Percentiles rank a stretch among this genome's conserved stretches.
phyloP scores from a whole-genome alignment of 2,329 filamentous ascomycete genomes.

The Trichoderma pleuroti region DNA sequence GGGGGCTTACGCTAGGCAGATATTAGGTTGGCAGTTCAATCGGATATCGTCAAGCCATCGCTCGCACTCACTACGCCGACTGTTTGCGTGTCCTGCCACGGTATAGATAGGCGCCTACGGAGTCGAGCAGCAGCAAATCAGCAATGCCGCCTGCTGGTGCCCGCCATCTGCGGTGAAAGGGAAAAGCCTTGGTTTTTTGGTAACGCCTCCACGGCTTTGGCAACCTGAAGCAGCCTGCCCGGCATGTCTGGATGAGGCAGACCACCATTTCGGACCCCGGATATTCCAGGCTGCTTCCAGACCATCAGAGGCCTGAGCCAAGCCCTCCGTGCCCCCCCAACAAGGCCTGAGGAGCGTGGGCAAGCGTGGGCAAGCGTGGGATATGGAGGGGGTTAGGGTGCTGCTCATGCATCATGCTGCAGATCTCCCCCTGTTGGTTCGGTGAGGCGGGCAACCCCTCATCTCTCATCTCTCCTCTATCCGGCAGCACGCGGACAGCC shows the following conservation, averaged over 20 bases:
- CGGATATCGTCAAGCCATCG: conserved; percentile 10
- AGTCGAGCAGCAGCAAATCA: neutral
- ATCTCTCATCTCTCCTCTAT: neutral
- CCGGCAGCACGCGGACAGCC: conserved; percentile 11
- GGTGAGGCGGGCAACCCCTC: conserved; percentile 8
- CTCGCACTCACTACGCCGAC: neutral
- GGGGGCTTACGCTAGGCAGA: conserved; percentile 16
- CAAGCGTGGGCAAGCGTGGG: conserved; percentile 16
- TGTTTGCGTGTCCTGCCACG: neutral
- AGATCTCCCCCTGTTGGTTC: conserved; percentile 19
- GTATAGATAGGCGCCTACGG: neutral
- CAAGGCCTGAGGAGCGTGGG: conserved; percentile 7
- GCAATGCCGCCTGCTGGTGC: neutral
- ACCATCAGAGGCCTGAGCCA: conserved; percentile 16
- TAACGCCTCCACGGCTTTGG: neutral
- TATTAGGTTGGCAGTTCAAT: neutral
- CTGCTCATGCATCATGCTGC: conserved; percentile 18
- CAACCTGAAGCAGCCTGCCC: neutral
- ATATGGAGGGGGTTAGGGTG: conserved; percentile 14
- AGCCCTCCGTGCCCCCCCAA: conserved; percentile 13
- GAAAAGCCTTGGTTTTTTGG: neutral
- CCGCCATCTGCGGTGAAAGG: neutral
- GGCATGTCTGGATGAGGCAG: conserved; percentile 7
- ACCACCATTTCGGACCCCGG: conserved; percentile 13
- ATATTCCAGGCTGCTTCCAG: conserved; percentile 17